Evolutionary conservation across 805 yeast species (phyloP), one percentile per base, ranked within the genome.

Genomic region (Maudiozyma barnettii): DNA sequence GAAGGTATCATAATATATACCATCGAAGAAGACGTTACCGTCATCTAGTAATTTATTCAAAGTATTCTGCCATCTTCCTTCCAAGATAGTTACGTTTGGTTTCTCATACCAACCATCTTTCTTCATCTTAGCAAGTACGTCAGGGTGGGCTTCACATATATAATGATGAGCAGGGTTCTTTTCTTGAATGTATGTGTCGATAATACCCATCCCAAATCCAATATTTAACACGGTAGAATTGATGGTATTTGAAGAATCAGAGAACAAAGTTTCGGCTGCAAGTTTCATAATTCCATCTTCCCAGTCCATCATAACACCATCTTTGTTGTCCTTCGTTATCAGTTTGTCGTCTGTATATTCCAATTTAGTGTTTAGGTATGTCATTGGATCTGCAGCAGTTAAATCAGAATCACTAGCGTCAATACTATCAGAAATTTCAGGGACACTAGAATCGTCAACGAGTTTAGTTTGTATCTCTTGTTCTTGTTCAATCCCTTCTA

Each of bases 251-350:
- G 5, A 4, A 13, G 29, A 12, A 18, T 40, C 42, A 1, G 77
- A 70, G 60, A 82, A 81, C n/a, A 91, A 61, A 0, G 91, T 69
- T 31, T 84, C 80, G 47, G 95, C 83, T 1, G 95, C 95, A 14
- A 81, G 72, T 45, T 74, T 70, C 98, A 90, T 90, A 47, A 90
- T 71, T 19, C 79, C 77, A 4, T 79, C 74, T 62, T 90, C 98
- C 98, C 98, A 90, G 55, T 83, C 84, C 98, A 90, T 90, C 98
- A 90, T 90, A 2, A 90, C 97, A 16, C 96, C 98, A 58, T 90
- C 97, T 42, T 76, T 72, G 45, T 82, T 70, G 21, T 78, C 82
- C 50, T 78, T 73, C 1, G 97, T 91, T 22, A 87, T 69, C 22
- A 90, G 70, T 0, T 93, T 81, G 49, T 81, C 82, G 38, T 70